phyloP scores from a whole-genome alignment of 805 yeast species.

The Suhomyces pyralidae region DNA sequence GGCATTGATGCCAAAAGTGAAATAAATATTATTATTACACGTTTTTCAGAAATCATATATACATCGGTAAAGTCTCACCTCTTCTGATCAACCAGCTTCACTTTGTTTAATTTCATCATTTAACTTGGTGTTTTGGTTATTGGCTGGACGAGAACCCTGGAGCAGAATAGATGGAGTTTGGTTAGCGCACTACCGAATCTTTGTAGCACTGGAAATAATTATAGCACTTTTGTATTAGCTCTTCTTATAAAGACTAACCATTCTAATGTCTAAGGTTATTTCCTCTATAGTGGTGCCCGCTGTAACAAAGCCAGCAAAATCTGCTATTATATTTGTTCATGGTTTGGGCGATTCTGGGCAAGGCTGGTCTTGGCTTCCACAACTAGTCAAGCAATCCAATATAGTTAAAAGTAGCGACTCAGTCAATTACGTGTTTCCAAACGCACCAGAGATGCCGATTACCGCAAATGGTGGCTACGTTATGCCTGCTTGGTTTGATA shows the following conservation, averaged over 20 bases:
- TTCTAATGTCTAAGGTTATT: constrained; percentile 7
- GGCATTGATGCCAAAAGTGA: too few species aligned
- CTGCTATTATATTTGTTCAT: constrained; percentile 75
- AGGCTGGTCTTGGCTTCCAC: constrained; percentile 86
- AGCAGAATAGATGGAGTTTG: not conserved
- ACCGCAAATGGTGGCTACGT: constrained; percentile 61
- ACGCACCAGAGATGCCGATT: constrained; percentile 75
- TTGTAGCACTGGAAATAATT: not conserved
- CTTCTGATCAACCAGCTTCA: too few species aligned
- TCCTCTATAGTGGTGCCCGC: constrained; percentile 31
- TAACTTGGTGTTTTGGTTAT: not conserved
- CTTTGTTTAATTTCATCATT: too few species aligned
- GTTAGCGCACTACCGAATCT: not conserved
- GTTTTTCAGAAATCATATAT: too few species aligned
- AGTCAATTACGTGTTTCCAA: constrained; percentile 78
- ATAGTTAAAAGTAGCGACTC: constrained; percentile 47
- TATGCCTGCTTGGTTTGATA: constrained; percentile 89
- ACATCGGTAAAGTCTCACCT: too few species aligned
- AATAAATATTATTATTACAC: too few species aligned
- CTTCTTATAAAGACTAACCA: not conserved
- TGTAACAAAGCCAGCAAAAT: constrained; percentile 23
- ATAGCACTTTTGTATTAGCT: not conserved
- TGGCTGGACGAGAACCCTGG: not conserved
- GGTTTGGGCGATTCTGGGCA: constrained; percentile 90
- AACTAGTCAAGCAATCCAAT: constrained; percentile 45